A percentile compares a stretch with the other conserved stretches of the same genome.
Conservation (phyloP, 768 basidiomycete species). For the Collybiopsis confluens region DNA sequence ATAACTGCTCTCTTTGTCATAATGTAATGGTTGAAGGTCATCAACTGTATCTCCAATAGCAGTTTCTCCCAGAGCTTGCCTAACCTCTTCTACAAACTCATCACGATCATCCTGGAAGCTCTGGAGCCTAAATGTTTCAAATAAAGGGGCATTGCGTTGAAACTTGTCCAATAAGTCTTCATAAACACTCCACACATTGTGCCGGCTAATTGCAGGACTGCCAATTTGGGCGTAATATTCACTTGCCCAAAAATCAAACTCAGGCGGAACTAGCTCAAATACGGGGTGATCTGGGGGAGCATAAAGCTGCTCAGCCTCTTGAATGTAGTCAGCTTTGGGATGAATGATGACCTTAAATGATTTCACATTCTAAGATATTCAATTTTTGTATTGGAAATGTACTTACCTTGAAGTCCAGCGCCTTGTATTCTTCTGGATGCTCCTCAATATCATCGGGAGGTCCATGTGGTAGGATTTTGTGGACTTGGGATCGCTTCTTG, state of each 20-base stretch:
- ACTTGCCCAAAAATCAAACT: neutral
- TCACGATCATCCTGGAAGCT: no score
- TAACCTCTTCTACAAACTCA: no score
- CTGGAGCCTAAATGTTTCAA: no score
- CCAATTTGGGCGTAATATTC: constrained; percentile 2
- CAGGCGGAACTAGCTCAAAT: constrained; percentile 5
- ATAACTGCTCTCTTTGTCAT: no score
- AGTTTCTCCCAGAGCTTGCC: no score
- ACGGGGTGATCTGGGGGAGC: constrained; percentile 7
- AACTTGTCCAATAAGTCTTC: neutral
- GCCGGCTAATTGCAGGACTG: neutral
- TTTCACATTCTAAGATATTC: neutral
- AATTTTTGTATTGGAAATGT: neutral
- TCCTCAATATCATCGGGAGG: constrained; percentile 24
- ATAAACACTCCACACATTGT: constrained; percentile 8
- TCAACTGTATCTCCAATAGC: no score
- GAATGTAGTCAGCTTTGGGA: neutral
- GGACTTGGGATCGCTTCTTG: constrained; percentile 15
- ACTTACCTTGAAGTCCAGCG: constrained; percentile 28
- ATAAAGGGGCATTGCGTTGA: no score
- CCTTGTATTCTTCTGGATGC: constrained; percentile 20
- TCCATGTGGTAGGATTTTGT: constrained; percentile 34
- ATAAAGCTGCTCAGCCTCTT: constrained; percentile 5
- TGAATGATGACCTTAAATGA: neutral
- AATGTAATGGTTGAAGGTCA: no score